Evolutionary conservation across 176 grass and related monocot genomes (phyloP), one percentile per base, ranked within the genome.

Genomic region (Rhynchospora tenuis): DNA sequence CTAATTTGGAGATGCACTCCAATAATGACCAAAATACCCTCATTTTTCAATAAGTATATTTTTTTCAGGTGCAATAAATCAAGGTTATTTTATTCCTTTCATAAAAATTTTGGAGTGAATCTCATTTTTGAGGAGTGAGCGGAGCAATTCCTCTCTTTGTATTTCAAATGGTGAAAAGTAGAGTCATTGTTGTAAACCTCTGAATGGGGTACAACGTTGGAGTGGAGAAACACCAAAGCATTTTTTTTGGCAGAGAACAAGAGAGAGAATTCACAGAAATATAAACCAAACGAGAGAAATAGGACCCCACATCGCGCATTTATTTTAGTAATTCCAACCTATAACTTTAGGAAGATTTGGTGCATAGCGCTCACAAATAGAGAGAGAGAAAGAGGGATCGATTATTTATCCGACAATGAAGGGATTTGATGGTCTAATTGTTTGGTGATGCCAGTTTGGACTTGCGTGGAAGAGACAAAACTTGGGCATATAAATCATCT

Each of bases 161-260:
- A 38, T 38, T 38, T 38, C 33, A 38, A 38, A 38, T 4, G 5
- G 2, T 38, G 33, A 38, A 38, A 38, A 38, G 33, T 38, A 38
- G 33, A 38, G 33, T 38, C 33, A 38, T 38, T 38, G 33, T 38
- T 4, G 33, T 38, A 38, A 38, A 38, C 33, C 33, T 38, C 33
- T 64, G 45, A 66, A 66, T 64, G 58, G 13, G 72, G 72, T 59
- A 72, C 84, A 83, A 80, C 28, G n/a, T 73, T 72, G 28, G 73
- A 79, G 59, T 31, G 73, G 79, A 75, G 70, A 38, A 59, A 24
- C 61, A 85, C 47, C 28, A 29, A 19, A 2, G 47, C 9, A 73
- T 24, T 61, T 48, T 61, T 48, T 17, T 55, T 17, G 62, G 54
- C 69, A 87, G 90, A 87, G 81, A 87, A 15, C 24, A 69, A 55